Conservation (phyloP, 345 rosid species). For the Salix viminalis region DNA sequence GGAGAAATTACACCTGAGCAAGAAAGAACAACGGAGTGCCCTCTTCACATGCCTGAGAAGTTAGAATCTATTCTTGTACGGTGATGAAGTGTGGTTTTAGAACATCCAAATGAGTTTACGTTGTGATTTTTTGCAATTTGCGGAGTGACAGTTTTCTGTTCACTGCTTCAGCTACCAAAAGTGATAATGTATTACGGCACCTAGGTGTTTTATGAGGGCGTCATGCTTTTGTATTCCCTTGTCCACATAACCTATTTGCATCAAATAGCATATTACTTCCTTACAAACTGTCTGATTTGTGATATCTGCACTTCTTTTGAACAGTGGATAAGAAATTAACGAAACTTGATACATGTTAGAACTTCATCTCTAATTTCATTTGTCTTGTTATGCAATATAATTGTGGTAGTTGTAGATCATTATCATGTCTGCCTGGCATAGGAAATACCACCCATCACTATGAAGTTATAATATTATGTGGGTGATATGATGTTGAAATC, state of each 20-base stretch:
- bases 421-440: neutral
- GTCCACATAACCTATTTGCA: neutral
- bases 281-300: neutral
- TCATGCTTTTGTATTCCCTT: neutral
- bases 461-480: neutral
- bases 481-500: slow-evolving; percentile 8
- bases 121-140: no score
- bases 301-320: neutral
- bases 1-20: no score
- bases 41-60: no score
- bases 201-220: neutral
- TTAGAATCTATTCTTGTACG: no score
- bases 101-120: no score
- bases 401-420: neutral
- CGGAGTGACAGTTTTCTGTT: neutral
- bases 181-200: neutral
- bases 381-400: neutral
- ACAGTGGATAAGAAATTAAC: neutral
- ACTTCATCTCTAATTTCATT: slow-evolving; percentile 8
- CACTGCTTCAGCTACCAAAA: neutral
- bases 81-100: no score
- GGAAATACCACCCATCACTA: neutral
- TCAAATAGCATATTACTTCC: neutral
- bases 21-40: no score
- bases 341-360: neutral